Conservation (phyloP, 306 rosid genomes). For the Benincasa hispida region DNA sequence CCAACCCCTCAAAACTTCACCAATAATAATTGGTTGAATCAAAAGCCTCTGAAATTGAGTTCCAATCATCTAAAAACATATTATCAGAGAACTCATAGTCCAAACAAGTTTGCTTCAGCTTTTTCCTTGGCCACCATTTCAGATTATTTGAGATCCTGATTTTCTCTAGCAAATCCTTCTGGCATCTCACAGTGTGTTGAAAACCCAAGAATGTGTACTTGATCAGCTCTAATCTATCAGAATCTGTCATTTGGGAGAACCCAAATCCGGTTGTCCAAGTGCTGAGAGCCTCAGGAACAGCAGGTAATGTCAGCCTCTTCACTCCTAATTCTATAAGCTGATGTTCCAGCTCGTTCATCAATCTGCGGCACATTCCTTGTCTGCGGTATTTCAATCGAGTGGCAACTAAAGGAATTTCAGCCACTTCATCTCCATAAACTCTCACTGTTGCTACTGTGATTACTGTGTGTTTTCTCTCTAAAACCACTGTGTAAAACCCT, state of each 20-base stretch:
- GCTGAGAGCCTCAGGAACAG: conserved; percentile 17
- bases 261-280: conserved; percentile 50
- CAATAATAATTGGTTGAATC: not conserved
- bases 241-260: conserved; percentile 22
- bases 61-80: not conserved
- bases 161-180: conserved; percentile 17
- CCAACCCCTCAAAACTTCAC: not conserved
- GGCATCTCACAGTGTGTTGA: conserved; percentile 36
- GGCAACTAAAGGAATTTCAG: conserved; percentile 58
- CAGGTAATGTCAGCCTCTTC: conserved; percentile 39
- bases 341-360: conserved; percentile 49
- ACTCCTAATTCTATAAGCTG: conserved; percentile 35
- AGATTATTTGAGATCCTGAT: not conserved
- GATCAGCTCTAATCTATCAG: conserved; percentile 12
- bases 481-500: conserved; percentile 42
- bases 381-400: conserved; percentile 29
- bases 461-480: conserved; percentile 34
- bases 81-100: not conserved
- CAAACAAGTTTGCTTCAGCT: not conserved
- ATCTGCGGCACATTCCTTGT: conserved; percentile 41
- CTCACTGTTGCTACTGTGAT: conserved; percentile 34
- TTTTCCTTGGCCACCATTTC: not conserved
- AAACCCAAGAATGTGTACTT: conserved; percentile 28
- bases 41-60: not conserved
- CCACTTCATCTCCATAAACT: conserved; percentile 29